phyloP scores from a whole-genome alignment of 768 basidiomycete genomes.

The Amyloporia xantha region DNA sequence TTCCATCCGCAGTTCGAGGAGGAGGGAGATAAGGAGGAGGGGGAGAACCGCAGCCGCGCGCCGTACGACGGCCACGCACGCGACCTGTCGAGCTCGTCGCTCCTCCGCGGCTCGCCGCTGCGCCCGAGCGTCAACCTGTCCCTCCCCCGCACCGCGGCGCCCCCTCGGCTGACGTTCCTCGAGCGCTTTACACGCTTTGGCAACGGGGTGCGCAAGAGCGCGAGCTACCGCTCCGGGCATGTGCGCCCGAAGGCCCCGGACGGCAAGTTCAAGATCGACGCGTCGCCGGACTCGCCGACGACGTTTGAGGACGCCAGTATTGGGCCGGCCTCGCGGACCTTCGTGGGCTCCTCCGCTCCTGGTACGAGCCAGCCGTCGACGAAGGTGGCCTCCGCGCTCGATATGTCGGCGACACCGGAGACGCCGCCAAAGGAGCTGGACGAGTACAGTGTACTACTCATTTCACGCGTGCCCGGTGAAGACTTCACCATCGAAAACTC shows the following conservation, averaged over 20 bases:
- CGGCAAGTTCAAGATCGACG: slow-evolving; percentile 16
- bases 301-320: too few relatives aligned
- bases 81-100: not conserved
- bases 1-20: slow-evolving; percentile 1
- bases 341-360: too few relatives aligned
- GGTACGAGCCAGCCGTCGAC: too few relatives aligned
- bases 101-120: too few relatives aligned
- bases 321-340: too few relatives aligned
- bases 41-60: not conserved
- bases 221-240: slow-evolving; percentile 13
- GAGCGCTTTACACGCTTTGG: slow-evolving; percentile 4
- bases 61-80: not conserved
- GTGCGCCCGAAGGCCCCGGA: slow-evolving; percentile 6
- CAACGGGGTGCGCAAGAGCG: slow-evolving; percentile 13
- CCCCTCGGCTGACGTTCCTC: too few relatives aligned
- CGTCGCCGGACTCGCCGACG: not conserved
- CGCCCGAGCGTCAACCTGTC: not conserved
- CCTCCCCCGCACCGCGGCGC: not conserved
- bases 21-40: not conserved
- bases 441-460: slow-evolving; percentile 5
- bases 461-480: slow-evolving; percentile 3
- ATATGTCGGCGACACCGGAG: too few relatives aligned
- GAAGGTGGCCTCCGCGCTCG: not conserved
- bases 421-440: not conserved
- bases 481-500: slow-evolving; percentile 1